These are phyloP conservation scores for Claviceps africana DNA, from an alignment of 2,329 filamentous ascomycete genomes.

Conservation along the genomic window DNA sequence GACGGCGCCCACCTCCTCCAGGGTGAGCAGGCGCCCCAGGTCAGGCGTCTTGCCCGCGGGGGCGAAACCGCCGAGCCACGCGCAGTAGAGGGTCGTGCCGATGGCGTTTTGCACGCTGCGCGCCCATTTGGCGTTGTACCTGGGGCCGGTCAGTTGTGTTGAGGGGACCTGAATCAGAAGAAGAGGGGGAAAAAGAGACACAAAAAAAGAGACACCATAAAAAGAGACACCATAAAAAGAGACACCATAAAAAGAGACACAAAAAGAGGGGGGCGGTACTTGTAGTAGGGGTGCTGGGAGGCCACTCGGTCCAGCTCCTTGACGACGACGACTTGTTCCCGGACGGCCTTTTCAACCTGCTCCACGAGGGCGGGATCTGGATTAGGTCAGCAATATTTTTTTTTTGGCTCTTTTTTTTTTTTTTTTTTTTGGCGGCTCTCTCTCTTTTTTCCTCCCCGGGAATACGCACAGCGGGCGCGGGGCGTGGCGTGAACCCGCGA, in stretches of 20 bases:
- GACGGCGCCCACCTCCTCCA: conserved; percentile 72
- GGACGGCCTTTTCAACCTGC: conserved; percentile 57
- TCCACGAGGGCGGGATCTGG: conserved; percentile 51
- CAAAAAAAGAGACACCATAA: neutral
- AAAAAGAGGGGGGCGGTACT: conserved; percentile 36
- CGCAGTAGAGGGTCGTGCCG: conserved; percentile 41
- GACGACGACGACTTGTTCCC: conserved; percentile 58
- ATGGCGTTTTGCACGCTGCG: conserved; percentile 70
- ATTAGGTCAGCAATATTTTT: conserved; percentile 3
- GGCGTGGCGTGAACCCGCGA: conserved; percentile 84
- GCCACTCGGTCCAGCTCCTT: conserved; percentile 57
- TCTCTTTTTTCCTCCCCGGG: too few relatives aligned
- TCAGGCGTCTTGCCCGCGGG: conserved; percentile 28
- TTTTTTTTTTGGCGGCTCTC: too few relatives aligned
- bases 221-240: neutral
- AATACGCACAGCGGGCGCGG: conserved; percentile 33
- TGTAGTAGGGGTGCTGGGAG: conserved; percentile 89
- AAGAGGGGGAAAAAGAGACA: neutral
- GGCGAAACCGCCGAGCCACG: conserved; percentile 67
- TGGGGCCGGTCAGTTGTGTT: conserved; percentile 18
- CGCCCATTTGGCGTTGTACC: conserved; percentile 75
- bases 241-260: conserved; percentile 10
- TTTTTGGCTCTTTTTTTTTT: too few relatives aligned
- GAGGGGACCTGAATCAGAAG: neutral
- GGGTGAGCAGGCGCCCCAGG: conserved; percentile 59